Base-by-base conservation (phyloP, 352 stramenopile genomes). In the Phytopythium oedochilum region DNA sequence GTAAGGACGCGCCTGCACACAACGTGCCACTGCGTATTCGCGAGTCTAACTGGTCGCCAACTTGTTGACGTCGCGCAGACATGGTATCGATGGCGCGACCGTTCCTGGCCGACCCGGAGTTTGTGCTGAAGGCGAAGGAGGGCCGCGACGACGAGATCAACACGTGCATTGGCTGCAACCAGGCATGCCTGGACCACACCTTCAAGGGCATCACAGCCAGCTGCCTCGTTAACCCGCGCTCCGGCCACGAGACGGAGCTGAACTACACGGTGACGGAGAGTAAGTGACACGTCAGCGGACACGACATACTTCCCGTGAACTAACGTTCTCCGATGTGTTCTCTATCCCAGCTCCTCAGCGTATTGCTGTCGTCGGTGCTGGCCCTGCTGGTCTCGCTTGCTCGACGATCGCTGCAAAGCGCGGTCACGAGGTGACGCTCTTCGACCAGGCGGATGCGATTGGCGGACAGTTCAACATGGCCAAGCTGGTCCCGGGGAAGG, bases 391-490 rank as follows among this genome's bases (percentile, higher is more conserved):
- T 25, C 86, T 98, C 55, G 88, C 94, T 9, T 98, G 92, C 70
- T 81, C 94, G 14, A 93, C 79, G 1, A 75, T 80, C 35, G 91
- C 92, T 22, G 92, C 92, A 10, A 73, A 83, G 44, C 88, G 94
- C 34, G 96, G 96, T 9, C 94, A 99, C 61, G 66, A 92, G 5
- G 93, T 98, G 9, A 98, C 90, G 17, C 72, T 99, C 3, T 98
- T 97, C 56, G 96, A 99, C 58, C 74, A 93, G 56, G 69, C 71
- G 3, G 61, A 78, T 14, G 68, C 80, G 43, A 93, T 98, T 55
- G 93, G 93, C 45, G 93, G 92, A 18, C 95, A 99, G 73, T 99
- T 99, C 62, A 97, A 98, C 65, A 97, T 98, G 85, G 96, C 96
- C 38, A 98, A 99, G 78, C 71, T 77, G 39, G 85, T 99, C 52